phyloP scores from a whole-genome alignment of 805 yeast genomes.

The Yueomyces sinensis region DNA sequence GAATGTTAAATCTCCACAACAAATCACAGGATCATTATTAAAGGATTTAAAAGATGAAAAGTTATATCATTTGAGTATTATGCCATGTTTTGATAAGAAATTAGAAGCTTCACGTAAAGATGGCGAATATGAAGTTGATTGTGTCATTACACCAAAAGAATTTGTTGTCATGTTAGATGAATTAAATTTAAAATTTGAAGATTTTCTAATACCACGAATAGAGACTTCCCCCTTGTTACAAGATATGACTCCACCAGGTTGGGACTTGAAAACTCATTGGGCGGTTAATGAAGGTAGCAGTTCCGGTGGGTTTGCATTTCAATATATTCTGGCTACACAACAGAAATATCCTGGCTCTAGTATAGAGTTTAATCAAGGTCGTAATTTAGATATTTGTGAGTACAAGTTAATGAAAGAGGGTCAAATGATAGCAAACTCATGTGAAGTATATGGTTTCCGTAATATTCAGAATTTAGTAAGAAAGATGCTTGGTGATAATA shows the following conservation, averaged over 20 bases:
- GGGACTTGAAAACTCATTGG: conserved; percentile 46
- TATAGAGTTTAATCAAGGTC: conserved; percentile 40
- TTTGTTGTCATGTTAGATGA: conserved; percentile 58
- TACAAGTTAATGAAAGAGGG: conserved; percentile 32
- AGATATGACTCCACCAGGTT: conserved; percentile 1
- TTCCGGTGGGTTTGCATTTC: conserved; percentile 82
- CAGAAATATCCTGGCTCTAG: conserved; percentile 10
- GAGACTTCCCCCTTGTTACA: background rate
- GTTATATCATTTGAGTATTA: conserved; percentile 70
- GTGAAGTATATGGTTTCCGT: conserved; percentile 79
- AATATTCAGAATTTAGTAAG: conserved; percentile 91
- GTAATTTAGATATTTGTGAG: conserved; percentile 69
- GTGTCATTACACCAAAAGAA: conserved; percentile 89
- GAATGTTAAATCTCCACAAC: conserved; percentile 80
- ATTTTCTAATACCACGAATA: conserved; percentile 1
- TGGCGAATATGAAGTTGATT: conserved; percentile 61
- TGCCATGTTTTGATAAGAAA: conserved; percentile 98
- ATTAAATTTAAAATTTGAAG: conserved; percentile 28
- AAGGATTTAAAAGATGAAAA: conserved; percentile 34
- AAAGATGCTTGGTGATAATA: conserved; percentile 41
- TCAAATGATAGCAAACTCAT: conserved; percentile 38
- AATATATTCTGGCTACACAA: conserved; percentile 39
- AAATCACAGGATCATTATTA: conserved; percentile 70
- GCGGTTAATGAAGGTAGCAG: conserved; percentile 61
- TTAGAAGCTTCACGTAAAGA: conserved; percentile 87